Percentiles rank a stretch among this genome's conserved stretches.
Evolutionary conservation across 768 basidiomycete genomes (phyloP).

Genomic region (Tremella yokohamensis): DNA sequence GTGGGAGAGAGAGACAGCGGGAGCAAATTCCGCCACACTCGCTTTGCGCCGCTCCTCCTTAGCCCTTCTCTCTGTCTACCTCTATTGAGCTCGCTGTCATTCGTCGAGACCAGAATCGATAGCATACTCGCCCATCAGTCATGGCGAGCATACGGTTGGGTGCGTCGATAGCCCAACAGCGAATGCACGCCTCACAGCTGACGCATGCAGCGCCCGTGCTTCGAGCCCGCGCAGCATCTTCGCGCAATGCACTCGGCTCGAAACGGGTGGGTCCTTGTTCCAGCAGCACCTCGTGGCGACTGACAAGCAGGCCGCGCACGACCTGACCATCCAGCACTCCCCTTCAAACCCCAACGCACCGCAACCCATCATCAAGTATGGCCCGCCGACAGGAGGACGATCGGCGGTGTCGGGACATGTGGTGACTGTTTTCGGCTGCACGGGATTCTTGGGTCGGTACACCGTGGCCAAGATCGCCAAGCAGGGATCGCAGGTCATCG

Average conservation of each 20-base stretch:
- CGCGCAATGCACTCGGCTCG: constrained; percentile 12
- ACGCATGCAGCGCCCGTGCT: constrained; percentile 25
- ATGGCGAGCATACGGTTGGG: constrained; percentile 28
- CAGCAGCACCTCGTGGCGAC: neutral
- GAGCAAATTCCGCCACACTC: constrained; percentile 32
- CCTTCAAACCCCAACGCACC: constrained; percentile 20
- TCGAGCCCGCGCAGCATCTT: constrained; percentile 16
- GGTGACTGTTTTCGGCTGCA: constrained; percentile 95
- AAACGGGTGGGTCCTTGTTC: constrained; percentile 22
- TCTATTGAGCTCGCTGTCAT: neutral
- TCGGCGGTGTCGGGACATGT: constrained; percentile 81
- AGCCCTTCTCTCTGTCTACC: neutral
- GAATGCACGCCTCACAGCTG: neutral
- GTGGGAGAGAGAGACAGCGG: constrained; percentile 14
- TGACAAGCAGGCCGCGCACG: constrained; percentile 40
- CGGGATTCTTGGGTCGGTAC: constrained; percentile 91
- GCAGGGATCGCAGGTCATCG: constrained; percentile 84
- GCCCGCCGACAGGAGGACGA: constrained; percentile 62
- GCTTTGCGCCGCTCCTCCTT: constrained; percentile 2
- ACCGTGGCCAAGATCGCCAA: constrained; percentile 93
- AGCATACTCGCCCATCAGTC: neutral
- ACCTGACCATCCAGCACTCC: constrained; percentile 38
- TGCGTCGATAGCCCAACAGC: constrained; percentile 5
- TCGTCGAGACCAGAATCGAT: constrained; percentile 13
- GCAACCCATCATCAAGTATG: constrained; percentile 66